A percentile compares a stretch with the other conserved stretches of the same genome.
phyloP scores from a whole-genome alignment of 306 rosid species.

The Echinosophora koreensis region DNA sequence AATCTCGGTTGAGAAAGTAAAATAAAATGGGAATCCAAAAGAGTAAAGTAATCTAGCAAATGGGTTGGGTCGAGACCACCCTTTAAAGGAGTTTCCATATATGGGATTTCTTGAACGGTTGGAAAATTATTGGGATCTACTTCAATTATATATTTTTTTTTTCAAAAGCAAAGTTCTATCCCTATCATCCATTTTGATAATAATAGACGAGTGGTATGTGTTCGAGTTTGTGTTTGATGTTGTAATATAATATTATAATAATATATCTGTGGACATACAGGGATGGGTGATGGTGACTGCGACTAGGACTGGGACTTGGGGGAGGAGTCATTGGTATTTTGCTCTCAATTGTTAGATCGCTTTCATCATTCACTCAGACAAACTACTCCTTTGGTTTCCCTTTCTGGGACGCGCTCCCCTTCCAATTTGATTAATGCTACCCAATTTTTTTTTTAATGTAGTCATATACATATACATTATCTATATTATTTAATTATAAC shows the following conservation, averaged over 20 bases:
- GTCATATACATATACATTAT: no score
- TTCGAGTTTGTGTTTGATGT: constrained; percentile 30
- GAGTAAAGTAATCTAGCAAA: constrained; percentile 40
- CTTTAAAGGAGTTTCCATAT: constrained; percentile 52
- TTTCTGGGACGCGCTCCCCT: constrained; percentile 48
- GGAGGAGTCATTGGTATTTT: constrained; percentile 47
- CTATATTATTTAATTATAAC: no score
- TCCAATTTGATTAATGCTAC: no score
- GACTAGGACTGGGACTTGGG: constrained; percentile 58
- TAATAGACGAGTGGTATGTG: constrained; percentile 38
- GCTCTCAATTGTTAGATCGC: constrained; percentile 55
- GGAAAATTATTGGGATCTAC: constrained; percentile 49
- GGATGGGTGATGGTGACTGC: constrained; percentile 32
- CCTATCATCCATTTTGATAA: background rate
- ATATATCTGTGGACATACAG: background rate
- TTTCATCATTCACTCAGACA: constrained; percentile 65
- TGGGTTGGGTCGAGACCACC: constrained; percentile 42
- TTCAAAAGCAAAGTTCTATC: constrained; percentile 5
- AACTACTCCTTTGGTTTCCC: constrained; percentile 62
- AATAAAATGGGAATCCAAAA: constrained; percentile 42
- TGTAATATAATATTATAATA: background rate
- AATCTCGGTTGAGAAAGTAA: constrained; percentile 32
- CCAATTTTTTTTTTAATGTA: no score
- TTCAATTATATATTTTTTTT: background rate
- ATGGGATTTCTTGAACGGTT: constrained; percentile 56